Evolutionary conservation across 2,329 filamentous ascomycete species (phyloP), one percentile per base, ranked within the genome.

Genomic region (Dothiorella sarmentorum): DNA sequence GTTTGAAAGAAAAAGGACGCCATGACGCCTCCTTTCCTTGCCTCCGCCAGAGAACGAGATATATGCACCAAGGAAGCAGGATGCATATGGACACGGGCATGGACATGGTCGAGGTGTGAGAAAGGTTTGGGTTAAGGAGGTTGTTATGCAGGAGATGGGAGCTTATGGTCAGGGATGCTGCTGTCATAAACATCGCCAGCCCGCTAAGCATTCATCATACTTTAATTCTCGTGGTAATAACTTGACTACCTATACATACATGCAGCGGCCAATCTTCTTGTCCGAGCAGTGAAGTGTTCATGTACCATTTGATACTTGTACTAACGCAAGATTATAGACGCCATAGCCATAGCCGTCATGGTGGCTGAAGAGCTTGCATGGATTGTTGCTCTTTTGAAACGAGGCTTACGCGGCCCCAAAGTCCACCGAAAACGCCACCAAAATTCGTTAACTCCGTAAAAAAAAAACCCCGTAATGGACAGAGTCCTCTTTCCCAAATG

Each of bases 401-500:
- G 47, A 51, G 22, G 47, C 47, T 51, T 51, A 51, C 47, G 47
- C 47, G 47, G 47, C 47, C 47, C 47, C 31, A 17, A 51, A 18
- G 13, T 9, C 42, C 42, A 44, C 29, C 20, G 9, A n/a, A 38
- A 51, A 51, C 47, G 47, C 47, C 47, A 51, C 29, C 47, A 38
- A n/a, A n/a, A 37, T 20, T 51, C 47, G 33, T 51, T 18, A 27
- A 51, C 47, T 38, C 47, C 47, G 47, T 51, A 18, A 51, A 51
- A 51, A 31, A 43, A 43, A 31, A 49, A 15, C n/a, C 7, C 47
- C 47, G 15, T 37, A 27, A 38, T 31, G n/a, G 33, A 15, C 15
- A 38, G 15, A 51, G 38, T 15, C 20, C 31, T n/a, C 13, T 38
- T 7, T 26, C 47, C 31, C 13, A 26, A 37, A 37, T 20, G 26